phyloP scores from a whole-genome alignment of 768 basidiomycete genomes.

The Coprinopsis cinerea region DNA sequence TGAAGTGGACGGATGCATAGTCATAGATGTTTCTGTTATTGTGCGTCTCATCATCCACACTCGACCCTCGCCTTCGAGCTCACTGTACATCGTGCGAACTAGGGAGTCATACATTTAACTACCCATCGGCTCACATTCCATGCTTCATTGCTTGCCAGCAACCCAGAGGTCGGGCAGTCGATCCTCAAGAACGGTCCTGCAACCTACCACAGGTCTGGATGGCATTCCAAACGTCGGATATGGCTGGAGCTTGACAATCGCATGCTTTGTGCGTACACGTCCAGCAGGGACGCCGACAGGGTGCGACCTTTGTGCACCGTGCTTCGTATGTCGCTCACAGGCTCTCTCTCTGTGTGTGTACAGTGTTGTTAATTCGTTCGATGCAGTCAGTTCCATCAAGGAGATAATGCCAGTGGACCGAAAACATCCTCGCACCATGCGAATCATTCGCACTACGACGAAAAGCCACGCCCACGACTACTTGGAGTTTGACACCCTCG shows the following conservation, averaged over 20 bases:
- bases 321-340: slow-evolving; percentile 33
- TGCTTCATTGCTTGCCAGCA: slow-evolving; percentile 48
- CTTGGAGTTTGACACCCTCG: slow-evolving; percentile 54
- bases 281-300: slow-evolving; percentile 47
- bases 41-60: slow-evolving; percentile 25
- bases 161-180: slow-evolving; percentile 19
- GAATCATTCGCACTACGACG: slow-evolving; percentile 21
- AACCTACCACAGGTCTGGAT: slow-evolving; percentile 38
- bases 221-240: slow-evolving; percentile 40
- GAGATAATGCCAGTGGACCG: not conserved
- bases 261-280: slow-evolving; percentile 52
- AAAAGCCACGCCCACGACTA: slow-evolving; percentile 18
- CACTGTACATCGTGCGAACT: not conserved
- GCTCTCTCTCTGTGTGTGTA: not conserved
- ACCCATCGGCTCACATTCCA: slow-evolving; percentile 63
- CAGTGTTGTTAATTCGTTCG: not conserved
- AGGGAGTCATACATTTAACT: slow-evolving; percentile 60
- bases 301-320: slow-evolving; percentile 49
- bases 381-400: not conserved
- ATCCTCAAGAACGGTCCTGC: slow-evolving; percentile 47
- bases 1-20: slow-evolving; percentile 46
- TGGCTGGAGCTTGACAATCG: slow-evolving; percentile 62
- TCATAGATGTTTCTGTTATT: slow-evolving; percentile 44
- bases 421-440: not conserved
- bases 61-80: not conserved